These are phyloP conservation scores for Zygnema cylindricum DNA, from an alignment of 139 green algal species.

Conservation along the genomic window DNA sequence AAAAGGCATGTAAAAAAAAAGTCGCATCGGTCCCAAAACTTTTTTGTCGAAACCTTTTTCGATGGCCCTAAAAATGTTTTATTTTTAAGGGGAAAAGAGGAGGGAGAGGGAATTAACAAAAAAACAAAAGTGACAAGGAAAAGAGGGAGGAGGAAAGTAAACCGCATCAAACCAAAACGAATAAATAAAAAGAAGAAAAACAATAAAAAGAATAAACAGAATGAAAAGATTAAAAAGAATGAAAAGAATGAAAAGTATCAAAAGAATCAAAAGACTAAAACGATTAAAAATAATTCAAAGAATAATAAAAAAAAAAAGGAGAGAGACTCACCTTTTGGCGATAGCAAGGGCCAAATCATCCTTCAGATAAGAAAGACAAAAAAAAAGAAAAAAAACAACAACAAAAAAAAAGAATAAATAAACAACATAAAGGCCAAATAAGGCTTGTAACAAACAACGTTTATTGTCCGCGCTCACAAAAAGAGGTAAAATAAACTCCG, in stretches of 20 bases:
- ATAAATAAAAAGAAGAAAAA: not conserved
- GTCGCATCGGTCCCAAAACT: not conserved
- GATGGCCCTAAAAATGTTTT: constrained; percentile 15
- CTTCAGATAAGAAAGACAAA: not conserved
- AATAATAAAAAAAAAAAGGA: not conserved
- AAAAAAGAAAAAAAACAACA: not conserved
- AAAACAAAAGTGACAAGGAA: not conserved
- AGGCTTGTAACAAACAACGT: too few relatives aligned
- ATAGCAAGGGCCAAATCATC: not conserved
- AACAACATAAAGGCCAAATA: not conserved
- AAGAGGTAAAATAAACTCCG: too few relatives aligned
- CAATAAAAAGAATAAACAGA: not conserved
- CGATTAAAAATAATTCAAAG: not conserved
- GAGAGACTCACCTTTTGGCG: not conserved
- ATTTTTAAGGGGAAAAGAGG: not conserved
- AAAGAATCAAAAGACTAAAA: too few relatives aligned
- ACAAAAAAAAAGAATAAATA: too few relatives aligned
- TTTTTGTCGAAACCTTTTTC: constrained; percentile 27
- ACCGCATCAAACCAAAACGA: too few relatives aligned
- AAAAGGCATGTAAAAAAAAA: constrained; percentile 50
- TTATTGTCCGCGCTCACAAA: too few relatives aligned
- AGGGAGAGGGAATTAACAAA: not conserved
- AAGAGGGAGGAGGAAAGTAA: not conserved
- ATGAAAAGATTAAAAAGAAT: not conserved
- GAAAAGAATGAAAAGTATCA: not conserved